phyloP scores from a whole-genome alignment of 2,329 filamentous ascomycete species.

The Fusarium humuli region DNA sequence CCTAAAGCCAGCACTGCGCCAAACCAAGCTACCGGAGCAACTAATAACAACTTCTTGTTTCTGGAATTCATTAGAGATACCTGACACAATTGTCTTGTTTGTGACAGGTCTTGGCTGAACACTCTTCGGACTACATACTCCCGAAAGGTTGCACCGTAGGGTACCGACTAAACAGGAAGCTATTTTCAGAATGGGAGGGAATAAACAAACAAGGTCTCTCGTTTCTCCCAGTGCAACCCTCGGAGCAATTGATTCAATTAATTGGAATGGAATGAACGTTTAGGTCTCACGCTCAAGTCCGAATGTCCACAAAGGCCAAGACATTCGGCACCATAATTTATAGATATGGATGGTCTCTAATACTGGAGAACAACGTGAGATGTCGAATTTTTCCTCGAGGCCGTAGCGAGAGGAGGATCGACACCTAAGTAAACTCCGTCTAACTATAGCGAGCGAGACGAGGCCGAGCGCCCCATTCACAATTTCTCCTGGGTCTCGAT shows the following conservation, averaged over 20 bases:
- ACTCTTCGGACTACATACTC: neutral
- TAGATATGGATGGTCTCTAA: neutral
- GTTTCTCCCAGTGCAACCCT: neutral
- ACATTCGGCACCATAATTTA: slow-evolving; percentile 15
- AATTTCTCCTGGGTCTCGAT: neutral
- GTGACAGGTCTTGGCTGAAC: neutral
- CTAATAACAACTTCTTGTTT: neutral
- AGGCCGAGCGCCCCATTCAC: slow-evolving; percentile 13
- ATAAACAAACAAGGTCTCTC: slow-evolving; percentile 6
- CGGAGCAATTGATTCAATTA: neutral
- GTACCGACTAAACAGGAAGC: neutral
- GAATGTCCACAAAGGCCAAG: slow-evolving; percentile 9
- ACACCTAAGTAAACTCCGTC: slow-evolving; percentile 7
- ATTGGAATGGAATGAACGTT: slow-evolving; percentile 5
- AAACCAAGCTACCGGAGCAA: neutral
- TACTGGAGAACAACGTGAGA: slow-evolving; percentile 5
- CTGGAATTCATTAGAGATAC: neutral
- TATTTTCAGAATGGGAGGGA: neutral
- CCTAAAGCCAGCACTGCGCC: neutral
- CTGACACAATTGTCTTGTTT: neutral
- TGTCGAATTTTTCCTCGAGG: slow-evolving; percentile 18
- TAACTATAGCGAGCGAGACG: slow-evolving; percentile 20
- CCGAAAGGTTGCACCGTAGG: neutral
- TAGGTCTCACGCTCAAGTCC: slow-evolving; percentile 7
- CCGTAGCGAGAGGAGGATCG: slow-evolving; percentile 41